These are phyloP conservation scores for Aspergillus hortae DNA, from an alignment of 2,329 filamentous ascomycete species.

Conservation along the genomic window DNA sequence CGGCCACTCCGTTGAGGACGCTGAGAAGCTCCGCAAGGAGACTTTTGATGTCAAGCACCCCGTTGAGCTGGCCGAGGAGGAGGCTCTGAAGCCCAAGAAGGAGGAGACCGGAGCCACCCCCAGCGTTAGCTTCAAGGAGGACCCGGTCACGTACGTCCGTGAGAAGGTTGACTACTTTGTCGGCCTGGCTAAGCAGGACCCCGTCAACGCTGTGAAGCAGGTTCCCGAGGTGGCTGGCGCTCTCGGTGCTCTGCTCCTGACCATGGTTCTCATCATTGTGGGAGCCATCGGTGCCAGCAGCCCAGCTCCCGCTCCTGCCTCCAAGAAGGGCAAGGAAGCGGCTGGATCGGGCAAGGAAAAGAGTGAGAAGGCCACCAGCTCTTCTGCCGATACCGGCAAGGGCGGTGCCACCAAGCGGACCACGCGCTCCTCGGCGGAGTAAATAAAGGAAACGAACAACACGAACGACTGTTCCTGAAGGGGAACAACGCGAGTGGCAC, in stretches of 20 bases:
- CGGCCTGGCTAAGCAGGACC: slow-evolving; percentile 76
- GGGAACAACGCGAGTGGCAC: neutral
- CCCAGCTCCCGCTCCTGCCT: slow-evolving; percentile 62
- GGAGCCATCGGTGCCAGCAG: slow-evolving; percentile 62
- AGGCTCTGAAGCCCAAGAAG: slow-evolving; percentile 75
- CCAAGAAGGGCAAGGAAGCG: slow-evolving; percentile 73
- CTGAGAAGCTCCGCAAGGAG: slow-evolving; percentile 81
- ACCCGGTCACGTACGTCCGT: slow-evolving; percentile 81
- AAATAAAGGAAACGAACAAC: slow-evolving; percentile 13
- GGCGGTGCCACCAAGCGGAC: slow-evolving; percentile 60
- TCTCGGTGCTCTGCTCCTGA: slow-evolving; percentile 66
- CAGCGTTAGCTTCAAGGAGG: slow-evolving; percentile 84
- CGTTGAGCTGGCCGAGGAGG: slow-evolving; percentile 75
- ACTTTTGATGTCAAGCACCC: slow-evolving; percentile 86
- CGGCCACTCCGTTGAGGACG: slow-evolving; percentile 92
- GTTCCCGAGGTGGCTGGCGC: slow-evolving; percentile 88
- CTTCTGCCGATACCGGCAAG: slow-evolving; percentile 72
- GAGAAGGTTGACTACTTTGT: slow-evolving; percentile 94
- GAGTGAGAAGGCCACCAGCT: slow-evolving; percentile 60
- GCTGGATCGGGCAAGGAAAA: slow-evolving; percentile 60
- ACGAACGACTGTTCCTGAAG: neutral
- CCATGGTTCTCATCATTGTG: slow-evolving; percentile 67
- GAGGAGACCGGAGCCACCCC: slow-evolving; percentile 63
- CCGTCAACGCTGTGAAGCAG: slow-evolving; percentile 78
- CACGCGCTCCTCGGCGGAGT: slow-evolving; percentile 44